These are phyloP conservation scores for Arctium minus DNA, from an alignment of 129 eudicot species.

Conservation along the genomic window DNA sequence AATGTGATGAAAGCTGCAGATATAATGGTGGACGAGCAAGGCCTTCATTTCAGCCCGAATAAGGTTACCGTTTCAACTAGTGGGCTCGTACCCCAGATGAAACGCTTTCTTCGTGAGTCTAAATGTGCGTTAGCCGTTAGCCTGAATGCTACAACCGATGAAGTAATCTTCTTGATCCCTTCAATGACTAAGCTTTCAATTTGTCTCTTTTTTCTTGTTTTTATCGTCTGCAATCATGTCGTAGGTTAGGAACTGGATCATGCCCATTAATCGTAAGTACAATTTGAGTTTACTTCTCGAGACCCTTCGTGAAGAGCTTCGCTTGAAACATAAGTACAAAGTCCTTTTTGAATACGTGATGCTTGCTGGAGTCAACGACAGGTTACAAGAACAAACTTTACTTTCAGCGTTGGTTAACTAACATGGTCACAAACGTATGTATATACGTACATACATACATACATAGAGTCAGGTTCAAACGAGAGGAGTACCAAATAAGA, in stretches of 20 bases:
- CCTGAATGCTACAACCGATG: slow-evolving; percentile 91
- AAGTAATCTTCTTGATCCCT: slow-evolving; percentile 38
- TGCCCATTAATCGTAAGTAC: slow-evolving; percentile 97
- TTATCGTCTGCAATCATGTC: background rate
- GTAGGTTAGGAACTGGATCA: slow-evolving; percentile 96
- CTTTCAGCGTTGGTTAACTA: background rate
- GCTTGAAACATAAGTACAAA: slow-evolving; percentile 59
- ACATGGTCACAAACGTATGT: background rate
- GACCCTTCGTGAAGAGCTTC: slow-evolving; percentile 80
- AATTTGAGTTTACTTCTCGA: slow-evolving; percentile 72
- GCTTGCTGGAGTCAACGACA: slow-evolving; percentile 96
- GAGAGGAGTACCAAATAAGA: no score
- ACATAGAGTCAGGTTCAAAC: no score
- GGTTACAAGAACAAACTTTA: slow-evolving; percentile 39
- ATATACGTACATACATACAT: background rate
- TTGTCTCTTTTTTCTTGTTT: background rate
- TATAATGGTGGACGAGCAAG: slow-evolving; percentile 92
- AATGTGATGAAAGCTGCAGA: slow-evolving; percentile 88
- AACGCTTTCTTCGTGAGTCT: slow-evolving; percentile 79
- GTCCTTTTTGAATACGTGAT: slow-evolving; percentile 88
- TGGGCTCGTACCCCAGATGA: slow-evolving; percentile 95
- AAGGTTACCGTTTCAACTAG: slow-evolving; percentile 89
- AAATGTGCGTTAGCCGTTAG: slow-evolving; percentile 89
- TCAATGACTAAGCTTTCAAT: background rate
- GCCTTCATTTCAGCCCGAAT: slow-evolving; percentile 94